Evolutionary conservation across 2,329 filamentous ascomycete species (phyloP).

Genomic region (Emydomyces testavorans): DNA sequence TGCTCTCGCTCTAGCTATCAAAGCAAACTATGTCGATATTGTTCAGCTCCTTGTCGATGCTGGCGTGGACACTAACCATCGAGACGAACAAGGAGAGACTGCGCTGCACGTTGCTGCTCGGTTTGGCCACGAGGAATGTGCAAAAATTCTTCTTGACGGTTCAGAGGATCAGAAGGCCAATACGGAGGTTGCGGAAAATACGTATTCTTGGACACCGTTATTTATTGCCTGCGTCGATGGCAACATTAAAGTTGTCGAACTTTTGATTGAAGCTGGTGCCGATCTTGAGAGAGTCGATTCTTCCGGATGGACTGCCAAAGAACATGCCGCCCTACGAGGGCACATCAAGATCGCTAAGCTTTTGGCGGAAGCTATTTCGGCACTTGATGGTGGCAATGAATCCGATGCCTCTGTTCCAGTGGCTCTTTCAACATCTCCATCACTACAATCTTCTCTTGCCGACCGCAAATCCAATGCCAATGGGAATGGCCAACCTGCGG

Average conservation of each 20-base stretch:
- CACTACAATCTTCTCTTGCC: conserved; percentile 30
- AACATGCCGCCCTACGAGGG: conserved; percentile 82
- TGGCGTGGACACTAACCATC: conserved; percentile 86
- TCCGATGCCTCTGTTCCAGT: conserved; percentile 26
- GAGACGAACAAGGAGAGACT: conserved; percentile 79
- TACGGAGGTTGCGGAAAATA: conserved; percentile 65
- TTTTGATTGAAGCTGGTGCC: conserved; percentile 67
- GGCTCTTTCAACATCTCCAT: conserved; percentile 28
- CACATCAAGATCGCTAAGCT: conserved; percentile 69
- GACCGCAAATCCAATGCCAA: conserved; percentile 35
- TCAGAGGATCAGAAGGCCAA: conserved; percentile 60
- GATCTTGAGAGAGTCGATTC: conserved; percentile 64
- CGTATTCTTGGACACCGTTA: conserved; percentile 89
- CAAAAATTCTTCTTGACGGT: conserved; percentile 60
- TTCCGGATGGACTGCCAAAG: conserved; percentile 87
- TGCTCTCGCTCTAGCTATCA: conserved; percentile 77
- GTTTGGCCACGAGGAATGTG: conserved; percentile 73
- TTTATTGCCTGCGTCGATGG: conserved; percentile 89
- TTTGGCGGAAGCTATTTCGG: conserved; percentile 47
- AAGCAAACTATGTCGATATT: conserved; percentile 73
- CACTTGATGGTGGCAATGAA: conserved; percentile 19
- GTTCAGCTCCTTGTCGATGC: conserved; percentile 80
- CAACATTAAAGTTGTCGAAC: conserved; percentile 59
- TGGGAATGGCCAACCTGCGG: conserved; percentile 43
- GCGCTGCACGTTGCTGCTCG: conserved; percentile 84